Evolutionary conservation across 2,329 filamentous ascomycete genomes (phyloP).

Genomic region (Apiospora saccharicola): DNA sequence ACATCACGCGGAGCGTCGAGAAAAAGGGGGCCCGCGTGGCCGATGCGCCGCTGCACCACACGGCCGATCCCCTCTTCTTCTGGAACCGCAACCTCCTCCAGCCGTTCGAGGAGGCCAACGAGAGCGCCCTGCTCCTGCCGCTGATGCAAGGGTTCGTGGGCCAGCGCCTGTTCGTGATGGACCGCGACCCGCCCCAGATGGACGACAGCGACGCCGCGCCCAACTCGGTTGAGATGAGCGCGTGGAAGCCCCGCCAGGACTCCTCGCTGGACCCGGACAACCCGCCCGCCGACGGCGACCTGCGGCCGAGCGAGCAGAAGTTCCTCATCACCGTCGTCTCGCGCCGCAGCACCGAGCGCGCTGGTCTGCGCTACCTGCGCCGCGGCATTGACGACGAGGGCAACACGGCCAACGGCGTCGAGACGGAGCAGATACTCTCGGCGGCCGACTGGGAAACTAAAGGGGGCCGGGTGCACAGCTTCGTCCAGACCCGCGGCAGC

Average conservation of each 20-base stretch:
- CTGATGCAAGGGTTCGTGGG: conserved; percentile 95
- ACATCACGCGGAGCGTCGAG: conserved; percentile 76
- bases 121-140: conserved; percentile 77
- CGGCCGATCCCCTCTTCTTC: conserved; percentile 82
- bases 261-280: conserved; percentile 34
- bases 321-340: conserved; percentile 91
- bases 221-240: conserved; percentile 41
- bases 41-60: conserved; percentile 70
- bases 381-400: conserved; percentile 92
- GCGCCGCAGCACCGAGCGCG: conserved; percentile 84
- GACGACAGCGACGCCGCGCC: conserved; percentile 47
- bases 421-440: conserved; percentile 94
- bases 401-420: conserved; percentile 86
- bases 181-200: conserved; percentile 63
- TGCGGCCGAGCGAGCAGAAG: conserved; percentile 57
- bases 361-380: conserved; percentile 87
- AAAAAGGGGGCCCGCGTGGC: conserved; percentile 47
- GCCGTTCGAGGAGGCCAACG: conserved; percentile 77
- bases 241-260: conserved; percentile 31
- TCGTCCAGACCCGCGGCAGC: conserved; percentile 87
- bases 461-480: conserved; percentile 75
- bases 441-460: conserved; percentile 64
- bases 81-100: conserved; percentile 84
- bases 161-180: conserved; percentile 80
- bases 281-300: conserved; percentile 38